Conservation (phyloP, 306 rosid genomes). For the Potentilla sterilis region DNA sequence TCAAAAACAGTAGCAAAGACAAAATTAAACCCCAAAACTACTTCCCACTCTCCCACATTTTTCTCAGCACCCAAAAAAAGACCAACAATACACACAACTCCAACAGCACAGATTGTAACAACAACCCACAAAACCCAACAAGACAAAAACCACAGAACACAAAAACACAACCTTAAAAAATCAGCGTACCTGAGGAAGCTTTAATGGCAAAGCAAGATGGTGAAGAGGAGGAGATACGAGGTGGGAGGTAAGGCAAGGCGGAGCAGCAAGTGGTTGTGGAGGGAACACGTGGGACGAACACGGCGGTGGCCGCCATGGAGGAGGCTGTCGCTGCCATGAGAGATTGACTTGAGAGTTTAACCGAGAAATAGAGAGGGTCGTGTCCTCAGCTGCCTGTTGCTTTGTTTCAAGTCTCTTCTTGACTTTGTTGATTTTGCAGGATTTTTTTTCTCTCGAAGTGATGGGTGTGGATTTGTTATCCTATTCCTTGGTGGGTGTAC, state of each 20-base stretch:
- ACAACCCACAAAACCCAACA: neutral
- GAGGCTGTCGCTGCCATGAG: slow-evolving; percentile 62
- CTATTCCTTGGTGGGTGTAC: neutral
- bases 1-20: neutral
- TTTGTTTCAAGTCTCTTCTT: slow-evolving; percentile 7
- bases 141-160: neutral
- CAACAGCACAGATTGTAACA: neutral
- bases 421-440: slow-evolving; percentile 13
- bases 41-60: slow-evolving; percentile 10
- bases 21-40: neutral
- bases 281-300: slow-evolving; percentile 41
- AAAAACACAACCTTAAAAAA: neutral
- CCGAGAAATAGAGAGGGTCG: slow-evolving; percentile 8
- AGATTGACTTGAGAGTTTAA: neutral
- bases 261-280: slow-evolving; percentile 50
- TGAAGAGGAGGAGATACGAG: slow-evolving; percentile 51
- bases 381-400: slow-evolving; percentile 5
- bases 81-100: neutral
- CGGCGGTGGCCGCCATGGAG: slow-evolving; percentile 55
- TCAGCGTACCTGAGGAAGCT: slow-evolving; percentile 45
- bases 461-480: slow-evolving; percentile 46
- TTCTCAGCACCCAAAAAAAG: neutral
- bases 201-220: slow-evolving; percentile 44
- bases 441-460: neutral
- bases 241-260: slow-evolving; percentile 68